Evolutionary conservation across 1,284 basidiomycete genomes (phyloP).

Genomic region (Melampsora occidentalis): DNA sequence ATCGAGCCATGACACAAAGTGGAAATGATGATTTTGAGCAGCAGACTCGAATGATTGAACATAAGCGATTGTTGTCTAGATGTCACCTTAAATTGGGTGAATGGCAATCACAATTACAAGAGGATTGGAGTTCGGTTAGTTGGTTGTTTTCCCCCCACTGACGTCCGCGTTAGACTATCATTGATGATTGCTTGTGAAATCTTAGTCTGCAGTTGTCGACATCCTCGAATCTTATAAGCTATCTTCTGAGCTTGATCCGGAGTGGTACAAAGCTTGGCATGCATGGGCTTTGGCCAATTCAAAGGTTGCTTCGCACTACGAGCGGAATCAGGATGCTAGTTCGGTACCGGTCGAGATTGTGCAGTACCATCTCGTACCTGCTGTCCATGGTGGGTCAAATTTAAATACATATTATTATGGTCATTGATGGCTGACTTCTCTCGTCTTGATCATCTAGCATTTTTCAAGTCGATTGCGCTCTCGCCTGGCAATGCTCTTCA

Average conservation of each 20-base stretch:
- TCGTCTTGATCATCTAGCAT: conserved; percentile 60
- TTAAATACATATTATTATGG: neutral
- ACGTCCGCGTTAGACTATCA: conserved; percentile 19
- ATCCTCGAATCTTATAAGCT: conserved; percentile 80
- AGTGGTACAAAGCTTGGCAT: conserved; percentile 99
- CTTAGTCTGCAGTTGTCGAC: conserved; percentile 70
- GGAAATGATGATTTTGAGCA: conserved; percentile 58
- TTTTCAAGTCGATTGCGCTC: conserved; percentile 91
- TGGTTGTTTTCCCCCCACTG: neutral
- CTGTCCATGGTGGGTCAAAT: conserved; percentile 74
- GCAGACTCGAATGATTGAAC: conserved; percentile 67
- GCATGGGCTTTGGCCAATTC: conserved; percentile 97
- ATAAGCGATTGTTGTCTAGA: conserved; percentile 83
- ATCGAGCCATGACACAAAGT: conserved; percentile 57
- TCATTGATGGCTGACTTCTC: neutral
- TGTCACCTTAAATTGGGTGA: conserved; percentile 96
- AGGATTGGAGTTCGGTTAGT: conserved; percentile 73
- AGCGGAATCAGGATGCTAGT: conserved; percentile 63
- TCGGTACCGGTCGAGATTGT: conserved; percentile 69
- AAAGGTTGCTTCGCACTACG: conserved; percentile 82
- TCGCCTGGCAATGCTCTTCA: conserved; percentile 89
- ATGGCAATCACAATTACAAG: conserved; percentile 79
- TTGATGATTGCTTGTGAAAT: conserved; percentile 23
- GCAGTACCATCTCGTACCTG: conserved; percentile 83
- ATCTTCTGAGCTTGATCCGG: conserved; percentile 86